A percentile compares a stretch with the other conserved stretches of the same genome.
Conservation (phyloP, 192 early-diverging fungal genomes). For the Rhizoclosmatium sp. region DNA sequence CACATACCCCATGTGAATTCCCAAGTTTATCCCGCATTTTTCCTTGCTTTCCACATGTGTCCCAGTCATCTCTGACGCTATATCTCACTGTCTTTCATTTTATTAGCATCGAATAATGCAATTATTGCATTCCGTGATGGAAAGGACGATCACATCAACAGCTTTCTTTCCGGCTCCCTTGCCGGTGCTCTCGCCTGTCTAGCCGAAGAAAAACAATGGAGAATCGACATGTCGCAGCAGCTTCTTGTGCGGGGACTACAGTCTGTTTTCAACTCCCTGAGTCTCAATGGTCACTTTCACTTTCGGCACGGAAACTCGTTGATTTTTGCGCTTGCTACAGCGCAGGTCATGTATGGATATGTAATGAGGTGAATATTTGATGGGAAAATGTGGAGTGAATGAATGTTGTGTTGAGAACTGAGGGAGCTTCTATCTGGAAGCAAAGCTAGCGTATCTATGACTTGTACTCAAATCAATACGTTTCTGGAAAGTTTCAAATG, state of each 20-base stretch:
- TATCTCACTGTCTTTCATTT: too few relatives aligned
- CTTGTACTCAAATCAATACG: too few relatives aligned
- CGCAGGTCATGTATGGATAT: constrained; percentile 58
- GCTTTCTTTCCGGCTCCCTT: constrained; percentile 46
- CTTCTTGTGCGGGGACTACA: constrained; percentile 25
- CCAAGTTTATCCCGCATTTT: not conserved
- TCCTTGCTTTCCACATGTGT: too few relatives aligned
- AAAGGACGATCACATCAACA: constrained; percentile 43
- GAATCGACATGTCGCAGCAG: constrained; percentile 58
- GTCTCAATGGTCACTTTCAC: constrained; percentile 43
- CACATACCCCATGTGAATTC: not conserved
- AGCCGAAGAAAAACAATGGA: constrained; percentile 45
- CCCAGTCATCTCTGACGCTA: too few relatives aligned
- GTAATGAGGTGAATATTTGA: constrained; percentile 33
- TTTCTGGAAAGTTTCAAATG: too few relatives aligned
- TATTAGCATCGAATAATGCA: not conserved
- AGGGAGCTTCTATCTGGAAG: too few relatives aligned
- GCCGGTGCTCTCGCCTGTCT: constrained; percentile 51
- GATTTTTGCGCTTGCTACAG: constrained; percentile 56
- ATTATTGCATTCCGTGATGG: not conserved
- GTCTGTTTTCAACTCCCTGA: constrained; percentile 49
- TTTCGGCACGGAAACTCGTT: constrained; percentile 56
- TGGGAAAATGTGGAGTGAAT: too few relatives aligned
- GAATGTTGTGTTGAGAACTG: too few relatives aligned
- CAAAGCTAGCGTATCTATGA: too few relatives aligned